Evolutionary conservation across 768 basidiomycete genomes (phyloP), one percentile per base, ranked within the genome.

Genomic region (Naematelia encephala): DNA sequence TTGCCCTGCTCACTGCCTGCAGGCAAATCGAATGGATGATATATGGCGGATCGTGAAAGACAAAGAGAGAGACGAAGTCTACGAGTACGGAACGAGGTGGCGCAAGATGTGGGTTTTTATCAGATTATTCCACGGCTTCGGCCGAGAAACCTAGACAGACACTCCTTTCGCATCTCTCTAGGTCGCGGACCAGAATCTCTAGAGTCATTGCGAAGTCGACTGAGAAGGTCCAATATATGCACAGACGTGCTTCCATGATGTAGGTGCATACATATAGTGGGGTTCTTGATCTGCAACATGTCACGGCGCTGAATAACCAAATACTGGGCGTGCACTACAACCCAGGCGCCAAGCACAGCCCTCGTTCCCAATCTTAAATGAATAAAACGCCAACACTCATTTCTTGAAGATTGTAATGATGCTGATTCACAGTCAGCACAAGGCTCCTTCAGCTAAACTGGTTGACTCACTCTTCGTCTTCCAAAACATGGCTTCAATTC

Each of bases 341-440:
- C 34, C 34, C 34, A 39, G 34, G 34, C 34, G 34, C 34, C 34
- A 39, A 39, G 34, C 34, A 16, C 34, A 39, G 8, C 34, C 34
- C 16, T 39, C 16, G 34, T 16, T 16, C 34, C 8, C 34, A 39
- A 16, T 16, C 34, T 39, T 16, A 8, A 39, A n/a, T n/a, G n/a
- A n/a, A n/a, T n/a, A n/a, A n/a, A n/a, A n/a, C n/a, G n/a, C n/a
- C n/a, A n/a, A n/a, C n/a, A 4, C 26, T 61, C 64, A 75, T 57
- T 75, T 75, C 60, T 75, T 75, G 64, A 57, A 75, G 48, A 75
- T 75, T 62, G 72, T 73, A 50, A 76, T 74, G 53, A 76, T 74
- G 57, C 72, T 74, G 54, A 54, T 50, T 25, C 54, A 47, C 29
- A 4, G n/a, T 45, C 47, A 43, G 5, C 45, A 26, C 8, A 16